These are phyloP conservation scores for Globisporangium middletonii DNA, from an alignment of 352 stramenopile species.

Conservation along the genomic window DNA sequence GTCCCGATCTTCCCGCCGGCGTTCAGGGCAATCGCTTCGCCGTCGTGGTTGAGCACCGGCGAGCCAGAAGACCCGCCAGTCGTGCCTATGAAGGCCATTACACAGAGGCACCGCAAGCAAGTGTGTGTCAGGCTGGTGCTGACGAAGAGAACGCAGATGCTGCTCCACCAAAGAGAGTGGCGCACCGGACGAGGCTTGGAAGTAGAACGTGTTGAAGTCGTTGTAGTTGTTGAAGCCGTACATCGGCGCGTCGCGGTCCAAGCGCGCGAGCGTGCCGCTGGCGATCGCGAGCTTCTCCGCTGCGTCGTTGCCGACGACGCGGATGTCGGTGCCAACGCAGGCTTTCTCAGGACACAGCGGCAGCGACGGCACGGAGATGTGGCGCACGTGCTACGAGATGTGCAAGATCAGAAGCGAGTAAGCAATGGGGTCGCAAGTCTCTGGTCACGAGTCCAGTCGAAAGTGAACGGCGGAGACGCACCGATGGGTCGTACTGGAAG, in stretches of 20 bases:
- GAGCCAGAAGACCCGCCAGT: conserved; percentile 86
- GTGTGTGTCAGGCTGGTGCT: neutral
- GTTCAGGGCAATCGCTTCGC: conserved; percentile 89
- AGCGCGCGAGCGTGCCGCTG: conserved; percentile 84
- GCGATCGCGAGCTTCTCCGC: conserved; percentile 91
- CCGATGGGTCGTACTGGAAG: conserved; percentile 84
- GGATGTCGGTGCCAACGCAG: conserved; percentile 89
- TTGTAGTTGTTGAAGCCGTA: conserved; percentile 91
- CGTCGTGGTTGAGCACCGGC: conserved; percentile 84
- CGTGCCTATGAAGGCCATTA: conserved; percentile 24
- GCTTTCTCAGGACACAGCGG: conserved; percentile 77
- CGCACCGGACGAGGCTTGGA: conserved; percentile 76
- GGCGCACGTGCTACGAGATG: conserved; percentile 65
- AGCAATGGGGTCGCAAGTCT: neutral
- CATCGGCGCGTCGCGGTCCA: conserved; percentile 87
- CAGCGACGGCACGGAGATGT: conserved; percentile 76
- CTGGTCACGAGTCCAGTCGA: neutral
- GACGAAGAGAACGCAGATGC: neutral
- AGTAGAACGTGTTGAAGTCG: conserved; percentile 95
- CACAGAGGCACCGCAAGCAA: conserved; percentile 3
- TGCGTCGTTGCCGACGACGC: conserved; percentile 90
- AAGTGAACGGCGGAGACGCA: conserved; percentile 16
- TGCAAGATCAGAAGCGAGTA: neutral
- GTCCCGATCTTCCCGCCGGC: conserved; percentile 86
- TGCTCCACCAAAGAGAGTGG: too few species aligned